Evolutionary conservation across 2,329 filamentous ascomycete species (phyloP).

Genomic region (Clonostachys solani): DNA sequence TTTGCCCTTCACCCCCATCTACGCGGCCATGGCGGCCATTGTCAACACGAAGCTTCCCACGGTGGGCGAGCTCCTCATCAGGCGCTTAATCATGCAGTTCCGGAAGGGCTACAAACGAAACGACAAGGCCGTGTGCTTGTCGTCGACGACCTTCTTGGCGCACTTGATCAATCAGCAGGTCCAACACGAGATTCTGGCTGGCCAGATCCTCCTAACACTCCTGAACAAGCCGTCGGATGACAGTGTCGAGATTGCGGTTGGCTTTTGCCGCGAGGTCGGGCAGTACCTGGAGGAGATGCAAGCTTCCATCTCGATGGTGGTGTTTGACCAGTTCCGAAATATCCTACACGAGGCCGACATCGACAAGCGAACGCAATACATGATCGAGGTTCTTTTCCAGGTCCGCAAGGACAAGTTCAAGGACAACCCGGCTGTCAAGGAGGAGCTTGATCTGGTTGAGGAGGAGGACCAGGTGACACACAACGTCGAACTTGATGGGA

Average conservation of each 20-base stretch:
- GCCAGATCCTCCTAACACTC: constrained; percentile 87
- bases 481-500: constrained; percentile 74
- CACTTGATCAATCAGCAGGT: constrained; percentile 97
- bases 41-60: constrained; percentile 97
- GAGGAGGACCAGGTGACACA: constrained; percentile 99
- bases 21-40: constrained; percentile 91
- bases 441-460: constrained; percentile 92
- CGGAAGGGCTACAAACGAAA: constrained; percentile 94
- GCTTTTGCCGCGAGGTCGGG: constrained; percentile 87
- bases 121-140: constrained; percentile 92
- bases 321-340: constrained; percentile 93
- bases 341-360: constrained; percentile 97
- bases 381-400: constrained; percentile 97
- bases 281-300: constrained; percentile 97
- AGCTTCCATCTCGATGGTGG: constrained; percentile 76
- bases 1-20: constrained; percentile 93
- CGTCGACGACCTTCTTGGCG: constrained; percentile 89
- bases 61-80: constrained; percentile 86
- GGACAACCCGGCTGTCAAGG: constrained; percentile 84
- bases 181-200: constrained; percentile 86
- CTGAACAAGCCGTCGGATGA: constrained; percentile 96
- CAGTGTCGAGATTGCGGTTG: constrained; percentile 95
- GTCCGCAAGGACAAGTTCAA: constrained; percentile 96
- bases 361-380: constrained; percentile 97
- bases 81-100: constrained; percentile 85